Evolutionary conservation across 345 rosid genomes (phyloP).

Genomic region (Erodium maritimum): DNA sequence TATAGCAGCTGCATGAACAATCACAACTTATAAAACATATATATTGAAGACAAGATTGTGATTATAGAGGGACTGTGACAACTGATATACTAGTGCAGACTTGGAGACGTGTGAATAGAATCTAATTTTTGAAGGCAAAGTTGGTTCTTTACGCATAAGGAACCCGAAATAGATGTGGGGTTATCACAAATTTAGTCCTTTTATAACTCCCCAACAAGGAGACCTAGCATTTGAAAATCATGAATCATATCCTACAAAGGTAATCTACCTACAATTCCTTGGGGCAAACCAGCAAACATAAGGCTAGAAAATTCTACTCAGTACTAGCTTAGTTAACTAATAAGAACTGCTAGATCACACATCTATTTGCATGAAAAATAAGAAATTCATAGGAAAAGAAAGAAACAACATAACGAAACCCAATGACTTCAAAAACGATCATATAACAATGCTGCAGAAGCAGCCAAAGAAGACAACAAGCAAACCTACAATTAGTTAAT

Average conservation of each 20-base stretch:
- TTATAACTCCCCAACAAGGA: too few relatives aligned
- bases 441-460: background rate
- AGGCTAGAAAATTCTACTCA: background rate
- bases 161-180: too few relatives aligned
- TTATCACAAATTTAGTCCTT: too few relatives aligned
- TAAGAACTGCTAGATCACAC: background rate
- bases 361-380: background rate
- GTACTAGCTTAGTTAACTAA: background rate
- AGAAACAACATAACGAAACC: background rate
- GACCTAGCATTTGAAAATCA: too few relatives aligned
- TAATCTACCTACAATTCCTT: too few relatives aligned
- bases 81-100: background rate
- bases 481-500: background rate
- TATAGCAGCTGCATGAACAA: conserved; percentile 65
- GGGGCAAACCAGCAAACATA: too few relatives aligned
- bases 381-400: background rate
- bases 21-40: background rate
- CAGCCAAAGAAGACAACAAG: background rate
- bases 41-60: too few relatives aligned
- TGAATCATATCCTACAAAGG: too few relatives aligned
- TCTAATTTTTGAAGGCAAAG: too few relatives aligned
- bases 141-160: too few relatives aligned
- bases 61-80: background rate
- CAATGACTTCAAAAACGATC: background rate
- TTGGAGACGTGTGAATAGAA: too few relatives aligned